Evolutionary conservation across 208 protist genomes (phyloP), one percentile per base, ranked within the genome.

Genomic region (Trypanosoma brucei): DNA sequence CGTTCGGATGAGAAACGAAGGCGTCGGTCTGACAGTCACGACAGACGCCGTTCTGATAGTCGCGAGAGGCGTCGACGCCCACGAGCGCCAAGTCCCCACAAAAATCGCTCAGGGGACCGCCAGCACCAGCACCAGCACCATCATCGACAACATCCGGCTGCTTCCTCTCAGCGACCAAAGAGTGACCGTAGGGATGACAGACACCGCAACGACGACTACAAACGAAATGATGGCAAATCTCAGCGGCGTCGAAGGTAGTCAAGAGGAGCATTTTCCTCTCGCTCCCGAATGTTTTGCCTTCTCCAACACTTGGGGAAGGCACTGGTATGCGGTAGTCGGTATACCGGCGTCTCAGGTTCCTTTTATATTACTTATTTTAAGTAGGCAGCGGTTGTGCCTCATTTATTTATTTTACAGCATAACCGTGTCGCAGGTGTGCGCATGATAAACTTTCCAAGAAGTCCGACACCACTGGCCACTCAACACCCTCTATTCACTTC

Each of bases 191-290:
- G 34, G 30, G 67, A 66, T 40, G 67, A 66, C 1, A 63, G 37
- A 48, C 22, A 63, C 6, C 66, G 59, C 11, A 33, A 57, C 34
- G 66, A 64, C 3, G 37, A 40, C 22, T n/a, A 56, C 2, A 45
- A 58, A 34, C 56, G 59, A 22, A 52, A 65, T 30, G 54, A 63
- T n/a, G 45, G 8, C 13, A 61, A 40, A 48, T 34, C 53, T 38
- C 49, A 59, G 35, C 35, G 65, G 14, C 65, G 45, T 39, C 48
- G 52, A 65, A 42, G 58, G 52, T 71, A 48, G 62, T 37, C 14
- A 37, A 33, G 7, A 33, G 22, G 22, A 22, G 22, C 22, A 22
- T 22, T 22, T 22, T 22, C 22, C 22, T 22, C 22, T 22, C 22
- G 22, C 22, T 22, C 22, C 0, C 22, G 22, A 22, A 22, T 22